Evolutionary conservation across 1,139 yeast genomes (phyloP).

Genomic region (Blastobotrys arbuscula): DNA sequence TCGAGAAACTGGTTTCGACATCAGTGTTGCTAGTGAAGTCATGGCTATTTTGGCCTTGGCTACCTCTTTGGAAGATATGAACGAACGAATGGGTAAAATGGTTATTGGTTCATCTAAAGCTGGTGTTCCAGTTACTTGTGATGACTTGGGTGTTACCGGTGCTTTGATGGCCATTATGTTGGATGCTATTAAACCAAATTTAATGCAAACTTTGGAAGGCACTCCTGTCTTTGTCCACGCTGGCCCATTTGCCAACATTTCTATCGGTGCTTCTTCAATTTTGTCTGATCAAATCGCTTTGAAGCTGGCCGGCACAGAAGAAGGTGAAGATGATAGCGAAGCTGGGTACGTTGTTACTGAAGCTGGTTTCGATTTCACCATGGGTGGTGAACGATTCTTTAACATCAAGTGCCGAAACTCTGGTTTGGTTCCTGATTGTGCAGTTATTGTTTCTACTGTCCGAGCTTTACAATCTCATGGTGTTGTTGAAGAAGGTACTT

Average conservation of each 20-base stretch:
- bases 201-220: slow-evolving; percentile 98
- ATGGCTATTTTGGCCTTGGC: slow-evolving; percentile 97
- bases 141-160: slow-evolving; percentile 96
- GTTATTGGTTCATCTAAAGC: slow-evolving; percentile 79
- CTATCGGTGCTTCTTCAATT: slow-evolving; percentile 89
- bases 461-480: slow-evolving; percentile 97
- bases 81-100: slow-evolving; percentile 85
- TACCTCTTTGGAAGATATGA: slow-evolving; percentile 76
- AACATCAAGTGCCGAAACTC: slow-evolving; percentile 94
- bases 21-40: slow-evolving; percentile 94
- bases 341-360: slow-evolving; percentile 94
- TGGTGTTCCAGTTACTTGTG: slow-evolving; percentile 92
- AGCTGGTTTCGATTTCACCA: slow-evolving; percentile 98
- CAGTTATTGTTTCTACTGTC: slow-evolving; percentile 94
- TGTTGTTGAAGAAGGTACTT: slow-evolving; percentile 95
- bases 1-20: slow-evolving; percentile 90
- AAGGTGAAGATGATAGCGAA: slow-evolving; percentile 47
- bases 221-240: slow-evolving; percentile 98
- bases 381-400: slow-evolving; percentile 98
- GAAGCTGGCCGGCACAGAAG: slow-evolving; percentile 76
- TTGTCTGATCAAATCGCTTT: slow-evolving; percentile 93
- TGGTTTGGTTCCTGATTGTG: slow-evolving; percentile 85
- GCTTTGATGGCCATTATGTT: slow-evolving; percentile 92
- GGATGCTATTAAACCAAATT: slow-evolving; percentile 94
- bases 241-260: slow-evolving; percentile 97